These are phyloP conservation scores for Botryotinia calthae DNA, from an alignment of 2,329 filamentous ascomycete genomes.

Conservation along the genomic window DNA sequence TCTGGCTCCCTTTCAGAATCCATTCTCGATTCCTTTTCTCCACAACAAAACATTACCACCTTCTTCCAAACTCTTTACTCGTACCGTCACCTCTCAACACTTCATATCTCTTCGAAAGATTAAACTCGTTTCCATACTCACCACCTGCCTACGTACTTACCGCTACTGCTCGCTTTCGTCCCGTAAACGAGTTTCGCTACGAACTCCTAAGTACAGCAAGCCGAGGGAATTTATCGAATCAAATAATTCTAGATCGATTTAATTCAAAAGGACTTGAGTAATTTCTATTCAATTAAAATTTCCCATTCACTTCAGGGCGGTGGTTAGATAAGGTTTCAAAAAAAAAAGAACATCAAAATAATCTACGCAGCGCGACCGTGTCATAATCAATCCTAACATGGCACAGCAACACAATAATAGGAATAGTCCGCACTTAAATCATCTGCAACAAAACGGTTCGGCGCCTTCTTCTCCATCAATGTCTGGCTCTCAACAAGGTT, in stretches of 20 bases:
- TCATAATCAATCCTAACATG: slow-evolving; percentile 24
- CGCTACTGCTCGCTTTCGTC: slow-evolving; percentile 16
- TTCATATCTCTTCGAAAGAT: neutral
- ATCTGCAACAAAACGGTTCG: slow-evolving; percentile 35
- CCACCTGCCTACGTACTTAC: neutral
- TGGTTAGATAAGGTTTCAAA: slow-evolving; percentile 16
- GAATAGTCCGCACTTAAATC: slow-evolving; percentile 35
- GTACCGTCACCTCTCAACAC: neutral
- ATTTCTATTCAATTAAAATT: slow-evolving; percentile 1
- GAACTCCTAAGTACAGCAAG: slow-evolving; percentile 12
- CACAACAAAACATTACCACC: slow-evolving; percentile 9
- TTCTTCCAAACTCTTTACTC: neutral
- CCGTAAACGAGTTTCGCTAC: slow-evolving; percentile 16
- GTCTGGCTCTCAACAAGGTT: slow-evolving; percentile 34
- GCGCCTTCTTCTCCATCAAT: slow-evolving; percentile 38
- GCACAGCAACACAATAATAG: slow-evolving; percentile 31
- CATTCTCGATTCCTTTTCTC: slow-evolving; percentile 1
- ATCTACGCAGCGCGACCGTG: slow-evolving; percentile 21
- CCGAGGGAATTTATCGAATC: slow-evolving; percentile 15
- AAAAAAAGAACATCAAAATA: slow-evolving; percentile 17
- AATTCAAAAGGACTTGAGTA: slow-evolving; percentile 4
- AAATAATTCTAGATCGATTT: slow-evolving; percentile 1
- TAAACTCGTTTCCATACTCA: neutral
- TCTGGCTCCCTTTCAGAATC: neutral
- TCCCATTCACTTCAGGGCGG: neutral